Base-by-base conservation (phyloP, 1,139 yeast species). In the Arxiozyma telluris region DNA sequence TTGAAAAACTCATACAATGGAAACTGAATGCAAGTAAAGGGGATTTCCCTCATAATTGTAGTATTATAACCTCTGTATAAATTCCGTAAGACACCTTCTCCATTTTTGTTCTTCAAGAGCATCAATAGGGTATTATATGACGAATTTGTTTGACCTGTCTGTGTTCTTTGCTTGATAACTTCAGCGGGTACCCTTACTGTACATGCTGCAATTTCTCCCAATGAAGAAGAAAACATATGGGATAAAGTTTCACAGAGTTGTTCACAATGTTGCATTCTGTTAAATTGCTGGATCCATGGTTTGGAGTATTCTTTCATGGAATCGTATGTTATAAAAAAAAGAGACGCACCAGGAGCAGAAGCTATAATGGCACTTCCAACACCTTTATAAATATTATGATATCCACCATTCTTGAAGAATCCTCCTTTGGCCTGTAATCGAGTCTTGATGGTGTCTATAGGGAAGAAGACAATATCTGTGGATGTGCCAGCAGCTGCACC, bases 401-500 rank as follows among this genome's bases (percentile, higher is more conserved):
- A 93, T 1, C 96, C 98, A 30, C 98, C 98, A 70, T 91, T 93
- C 23, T 72, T 75, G 68, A 89, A 87, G 65, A 93, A 91, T 0
- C 98, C 98, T 38, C 96, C 97, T 65, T 83, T 83, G 41, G 98
- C 98, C 69, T 93, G 99, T 20, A 93, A 74, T 56, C 99, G 74
- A 0, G 99, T 93, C 72, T 93, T 93, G 58, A 93, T 64, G 1
- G 99, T 94, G 64, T 94, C 99, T 49, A 93, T 88, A 11, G 99
- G 98, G 74, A 93, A 93, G 71, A 93, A 93, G 9, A 87, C 90
- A 49, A 93, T 75, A 71, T 93, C 99, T 0, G 97, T 91, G 7
- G 95, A 84, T 3, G 96, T 91, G 15, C 98, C 98, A 1, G 98
- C 97, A 60, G 95, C 84, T 20, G 89, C 98, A 48, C 99, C 98